Percentiles rank a stretch among this genome's conserved stretches.
phyloP scores from a whole-genome alignment of 2,329 filamentous ascomycete species.

The Diaporthe ampelina region DNA sequence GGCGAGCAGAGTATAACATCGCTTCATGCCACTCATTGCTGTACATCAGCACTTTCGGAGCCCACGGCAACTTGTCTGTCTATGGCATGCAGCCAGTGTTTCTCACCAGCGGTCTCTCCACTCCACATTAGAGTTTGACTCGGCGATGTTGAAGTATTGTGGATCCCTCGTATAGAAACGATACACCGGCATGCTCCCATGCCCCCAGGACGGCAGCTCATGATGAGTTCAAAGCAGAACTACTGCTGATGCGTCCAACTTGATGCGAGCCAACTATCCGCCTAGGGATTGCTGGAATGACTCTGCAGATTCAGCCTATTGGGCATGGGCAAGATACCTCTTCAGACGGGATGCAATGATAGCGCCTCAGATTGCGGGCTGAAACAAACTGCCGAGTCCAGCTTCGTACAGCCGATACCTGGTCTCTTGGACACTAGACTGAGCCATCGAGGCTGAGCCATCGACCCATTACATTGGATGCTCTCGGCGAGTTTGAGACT shows the following conservation, averaged over 20 bases:
- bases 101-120: neutral
- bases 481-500: neutral
- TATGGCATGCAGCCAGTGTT: neutral
- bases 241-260: constrained; percentile 17
- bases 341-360: neutral
- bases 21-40: neutral
- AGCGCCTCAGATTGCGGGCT: neutral
- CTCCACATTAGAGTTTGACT: neutral
- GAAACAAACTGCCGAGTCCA: neutral
- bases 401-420: neutral
- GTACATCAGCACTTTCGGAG: neutral
- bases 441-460: neutral
- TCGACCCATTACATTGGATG: neutral
- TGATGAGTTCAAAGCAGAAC: neutral
- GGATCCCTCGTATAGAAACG: neutral
- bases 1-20: neutral
- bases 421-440: neutral
- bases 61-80: too few species aligned
- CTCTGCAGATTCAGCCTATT: too few species aligned
- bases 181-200: neutral
- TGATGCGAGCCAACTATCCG: neutral
- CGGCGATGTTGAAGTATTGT: neutral
- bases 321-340: neutral
- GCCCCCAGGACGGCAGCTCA: neutral
- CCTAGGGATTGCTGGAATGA: neutral